Base-by-base conservation (phyloP, 192 early-diverging fungal genomes). In the Spinellus fusiger region DNA sequence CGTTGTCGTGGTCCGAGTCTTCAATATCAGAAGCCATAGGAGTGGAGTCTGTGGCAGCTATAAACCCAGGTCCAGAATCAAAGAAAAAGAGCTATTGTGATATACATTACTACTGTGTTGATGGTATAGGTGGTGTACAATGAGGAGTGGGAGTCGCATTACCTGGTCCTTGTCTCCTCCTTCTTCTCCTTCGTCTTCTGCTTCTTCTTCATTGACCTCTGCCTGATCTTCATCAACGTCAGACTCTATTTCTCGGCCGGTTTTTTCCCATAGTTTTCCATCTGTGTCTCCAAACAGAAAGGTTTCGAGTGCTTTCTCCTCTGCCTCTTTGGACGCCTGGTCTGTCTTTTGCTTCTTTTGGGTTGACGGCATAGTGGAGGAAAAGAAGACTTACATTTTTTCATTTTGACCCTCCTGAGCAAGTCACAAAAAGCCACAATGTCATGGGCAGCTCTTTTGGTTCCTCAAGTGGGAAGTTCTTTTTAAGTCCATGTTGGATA, bases 1-100 rank as follows among this genome's bases (percentile, higher is more conserved):
- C 80, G 31, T 72, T 52, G 10, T 73, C 73, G 50, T 56, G 76
- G 32, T 71, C 72, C 27, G 64, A 63, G 2, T 74, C 77, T 25
- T 71, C 74, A 15, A 46, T 61, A 13, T 76, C 77, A 37, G 73
- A 56, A 33, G 64, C 73, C 3, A 66, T 71, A 23, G 71, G 69
- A 37, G 69, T 53, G 23, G 66, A 58, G 26, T 61, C 52, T 25
- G 73, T 64, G 6, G 52, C 66, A 23, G 28, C 75, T 71, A 16
- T 25, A n/a, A 56, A 35, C 6, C 34, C 46, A 23, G 63, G 63
- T 47, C 69, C 69, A 35, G 63, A 56, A 53, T 71, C 69, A 66
- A 71, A 66, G 40, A 66, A 71, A 54, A 71, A 71, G 13, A 54
- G 28, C 62, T 65, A 15, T 23, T 5, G 50, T 9, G n/a, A 31